Evolutionary conservation across 495 filamentous ascomycete species (phyloP), one percentile per base, ranked within the genome.

Genomic region (Aspergillus taichungensis): DNA sequence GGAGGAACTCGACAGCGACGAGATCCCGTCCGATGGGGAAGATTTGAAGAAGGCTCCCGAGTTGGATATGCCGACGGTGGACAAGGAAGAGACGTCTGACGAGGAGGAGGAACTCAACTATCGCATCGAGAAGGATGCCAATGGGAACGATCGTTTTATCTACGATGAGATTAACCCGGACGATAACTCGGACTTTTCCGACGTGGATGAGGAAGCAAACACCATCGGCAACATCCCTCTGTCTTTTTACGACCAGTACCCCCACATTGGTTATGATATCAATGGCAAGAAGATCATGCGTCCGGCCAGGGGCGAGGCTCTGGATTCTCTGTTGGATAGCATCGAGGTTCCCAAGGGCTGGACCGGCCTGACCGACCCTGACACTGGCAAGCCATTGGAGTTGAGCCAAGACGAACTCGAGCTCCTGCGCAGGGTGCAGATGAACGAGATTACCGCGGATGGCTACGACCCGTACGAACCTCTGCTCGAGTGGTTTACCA

Each of bases 291-390:
- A 87, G 64, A 94, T 98, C 45, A 83, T 94, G 80, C 86, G 92
- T 37, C 92, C 92, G 3, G 92, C 92, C 29, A 89, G 88, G 58
- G 92, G 92, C 30, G 84, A 94, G 59, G 92, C 94, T 33, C 69
- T 98, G 29, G 94, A 98, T 76, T 87, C 88, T 6, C 73, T 98
- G 35, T 74, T 98, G 28, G 90, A 97, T 55, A 94, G 85, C 62
- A 97, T 98, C 52, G 92, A 98, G 53, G 71, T 98, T n/a, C 92
- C 92, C 27, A 88, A 94, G 74, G 94, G 92, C 43, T 98, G 89
- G 88, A 98, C 92, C 43, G 92, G 92, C 42, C 75, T 97, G 13
- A 95, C 88, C 3, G 92, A 98, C 63, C 85, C 88, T 12, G 76
- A 84, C 10, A 97, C 92, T 6, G 92, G 92, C 30, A 91, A 92